Evolutionary conservation across 176 grass and related monocot genomes (phyloP).

Genomic region (Olyra latifolia): DNA sequence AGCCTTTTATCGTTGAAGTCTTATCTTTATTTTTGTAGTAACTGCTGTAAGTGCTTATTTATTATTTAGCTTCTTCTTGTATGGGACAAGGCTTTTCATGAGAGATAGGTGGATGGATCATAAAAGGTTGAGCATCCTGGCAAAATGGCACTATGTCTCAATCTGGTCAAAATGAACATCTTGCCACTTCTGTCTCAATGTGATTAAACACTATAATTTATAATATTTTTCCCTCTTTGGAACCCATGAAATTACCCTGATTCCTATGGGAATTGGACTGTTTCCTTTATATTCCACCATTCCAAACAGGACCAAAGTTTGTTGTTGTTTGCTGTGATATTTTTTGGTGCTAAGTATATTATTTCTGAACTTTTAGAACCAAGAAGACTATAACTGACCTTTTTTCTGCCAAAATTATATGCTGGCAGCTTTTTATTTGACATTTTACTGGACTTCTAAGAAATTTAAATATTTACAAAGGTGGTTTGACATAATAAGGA

Average conservation of each 20-base stretch:
- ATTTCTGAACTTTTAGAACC: conserved; percentile 15
- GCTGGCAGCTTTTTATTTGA: neutral
- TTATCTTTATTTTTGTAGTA: conserved; percentile 6
- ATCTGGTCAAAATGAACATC: neutral
- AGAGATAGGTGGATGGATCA: neutral
- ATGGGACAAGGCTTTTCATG: neutral
- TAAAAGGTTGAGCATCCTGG: neutral
- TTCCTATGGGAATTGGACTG: too few relatives aligned
- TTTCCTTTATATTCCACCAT: too few relatives aligned
- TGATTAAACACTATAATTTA: neutral
- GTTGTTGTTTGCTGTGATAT: neutral
- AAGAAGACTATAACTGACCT: neutral
- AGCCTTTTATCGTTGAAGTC: neutral
- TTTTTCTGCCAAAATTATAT: conserved; percentile 11
- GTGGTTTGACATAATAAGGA: neutral
- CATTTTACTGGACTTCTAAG: conserved; percentile 1
- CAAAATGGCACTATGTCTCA: neutral
- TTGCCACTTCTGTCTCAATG: neutral
- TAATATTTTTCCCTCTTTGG: too few relatives aligned
- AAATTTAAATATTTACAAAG: conserved; percentile 9
- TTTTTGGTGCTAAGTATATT: neutral
- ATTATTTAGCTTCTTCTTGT: conserved; percentile 8
- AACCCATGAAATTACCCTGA: too few relatives aligned
- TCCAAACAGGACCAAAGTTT: too few relatives aligned
- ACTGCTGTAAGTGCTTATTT: too few relatives aligned